These are phyloP conservation scores for Calonectria ilicicola DNA, from an alignment of 2,329 filamentous ascomycete species.

Conservation along the genomic window DNA sequence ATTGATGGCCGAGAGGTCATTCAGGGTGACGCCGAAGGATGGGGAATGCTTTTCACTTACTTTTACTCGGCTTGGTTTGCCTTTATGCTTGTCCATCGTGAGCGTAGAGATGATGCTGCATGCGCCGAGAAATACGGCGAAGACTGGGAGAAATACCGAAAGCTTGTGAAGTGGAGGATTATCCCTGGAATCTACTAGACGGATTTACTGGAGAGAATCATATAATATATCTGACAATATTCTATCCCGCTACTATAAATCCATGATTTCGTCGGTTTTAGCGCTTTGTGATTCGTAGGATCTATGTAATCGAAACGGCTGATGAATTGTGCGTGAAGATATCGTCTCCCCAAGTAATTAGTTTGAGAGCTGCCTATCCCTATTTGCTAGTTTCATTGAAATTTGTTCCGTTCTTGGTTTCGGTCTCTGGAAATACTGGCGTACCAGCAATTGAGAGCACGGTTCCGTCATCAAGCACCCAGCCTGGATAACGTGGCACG, in stretches of 20 bases:
- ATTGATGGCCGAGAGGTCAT: slow-evolving; percentile 71
- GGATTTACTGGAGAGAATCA: too few relatives aligned
- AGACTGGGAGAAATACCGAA: slow-evolving; percentile 89
- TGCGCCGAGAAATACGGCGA: slow-evolving; percentile 88
- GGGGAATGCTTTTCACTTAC: slow-evolving; percentile 89
- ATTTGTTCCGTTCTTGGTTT: background rate
- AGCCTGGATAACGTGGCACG: too few relatives aligned
- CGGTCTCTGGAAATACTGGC: background rate
- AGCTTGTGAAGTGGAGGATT: slow-evolving; percentile 81
- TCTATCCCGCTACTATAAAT: background rate
- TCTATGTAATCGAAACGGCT: background rate
- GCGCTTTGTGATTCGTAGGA: too few relatives aligned
- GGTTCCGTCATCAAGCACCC: background rate
- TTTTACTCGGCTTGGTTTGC: slow-evolving; percentile 94
- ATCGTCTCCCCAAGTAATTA: background rate
- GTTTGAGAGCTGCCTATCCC: background rate
- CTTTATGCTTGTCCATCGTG: slow-evolving; percentile 83
- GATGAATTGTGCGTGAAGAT: background rate
- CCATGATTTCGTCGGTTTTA: too few relatives aligned
- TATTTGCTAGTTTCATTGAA: background rate
- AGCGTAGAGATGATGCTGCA: slow-evolving; percentile 86
- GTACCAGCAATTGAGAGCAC: background rate
- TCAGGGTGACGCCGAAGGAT: slow-evolving; percentile 79
- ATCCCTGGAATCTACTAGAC: slow-evolving; percentile 73
- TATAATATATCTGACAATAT: background rate